Base-by-base conservation (phyloP, 2,329 filamentous ascomycete species). In the Lachnellula willkommii region DNA sequence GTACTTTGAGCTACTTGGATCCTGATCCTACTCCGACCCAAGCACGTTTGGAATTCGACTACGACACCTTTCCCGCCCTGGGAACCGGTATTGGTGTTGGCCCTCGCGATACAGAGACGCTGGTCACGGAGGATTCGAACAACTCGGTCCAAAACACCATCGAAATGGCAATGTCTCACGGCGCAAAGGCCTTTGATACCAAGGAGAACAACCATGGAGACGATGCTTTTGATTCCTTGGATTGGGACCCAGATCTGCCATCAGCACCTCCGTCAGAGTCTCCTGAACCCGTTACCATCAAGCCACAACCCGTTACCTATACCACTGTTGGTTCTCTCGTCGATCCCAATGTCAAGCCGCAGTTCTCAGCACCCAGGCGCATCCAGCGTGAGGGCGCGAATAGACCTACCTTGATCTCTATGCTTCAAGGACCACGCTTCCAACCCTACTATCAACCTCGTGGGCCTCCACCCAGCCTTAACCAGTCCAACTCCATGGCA, bases 261-360 rank as follows among this genome's bases (percentile, higher is more conserved):
- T 47, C 56, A 47, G 50, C 53, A 1, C 22, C 55, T 14, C 58
- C 57, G n/a, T 45, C 60, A 22, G 60, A 66, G 17, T 70, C 68
- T 7, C 67, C 68, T 28, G 65, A 70, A 48, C 66, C 64, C 17
- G 50, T 69, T 5, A 47, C 55, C 1, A 52, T 62, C n/a, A 64
- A 63, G 28, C 63, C 64, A n/a, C 62, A 68, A 53, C 60, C 62
- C 4, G 52, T 70, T 3, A 59, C 68, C 6, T 71, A 70, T 51
- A 71, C 68, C 11, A 71, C 69, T 2, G 69, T 71, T 36, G 69
- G 69, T 8, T 71, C 69, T 24, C 52, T 67, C 22, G 67, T 69
- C 22, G 65, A 71, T 51, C 65, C 65, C 1, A 67, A 65, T 43
- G 54, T 53, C 2, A 58, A 63, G 20, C 66, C 63, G 22, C 66